Base-by-base conservation (phyloP, 2,329 filamentous ascomycete genomes). In the Plectosphaerella cucumerina region DNA sequence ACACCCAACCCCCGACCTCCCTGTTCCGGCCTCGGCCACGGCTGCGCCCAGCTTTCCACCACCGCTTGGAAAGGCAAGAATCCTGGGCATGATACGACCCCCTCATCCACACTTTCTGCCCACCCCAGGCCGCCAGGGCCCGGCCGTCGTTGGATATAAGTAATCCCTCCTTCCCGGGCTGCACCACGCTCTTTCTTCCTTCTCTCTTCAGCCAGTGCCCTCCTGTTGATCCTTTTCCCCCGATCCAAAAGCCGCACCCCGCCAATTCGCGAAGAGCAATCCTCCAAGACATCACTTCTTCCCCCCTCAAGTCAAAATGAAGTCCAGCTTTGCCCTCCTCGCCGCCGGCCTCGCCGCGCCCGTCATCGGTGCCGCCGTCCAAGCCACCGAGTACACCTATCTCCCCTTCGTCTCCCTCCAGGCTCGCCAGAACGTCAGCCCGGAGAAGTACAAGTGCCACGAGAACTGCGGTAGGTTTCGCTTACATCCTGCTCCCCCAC, bases 381-480 rank as follows among this genome's bases (percentile, higher is more conserved):
- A n/a, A n/a, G 37, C 43, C 37, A 37, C 47, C 39, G 41, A 31
- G 21, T 43, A 43, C 39, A 37, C 33, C 26, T 49, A 43, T 18
- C 47, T 44, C 31, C 37, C 43, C 47, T 5, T 50, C 18, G 53
- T 55, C 1, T 49, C 53, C 12, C 53, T 55, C 6, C 47, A 55
- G 35, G 53, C 47, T 3, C 51, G 53, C 3, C 51, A 55, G 44
- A 20, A 37, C 18, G 49, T 44, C n/a, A 42, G 41, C 18, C 45
- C 45, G 0, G 39, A 50, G 14, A 55, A 53, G 44, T 50, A 34
- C 26, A 51, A 46, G 3, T 77, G 74, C 60, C 73, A 76, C 53
- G 68, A 70, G 48, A 69, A 73, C 55, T 77, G 74, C 58, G 73
- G 73, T 73, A 62, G 35, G 65, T 60, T 17, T 8, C 15, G 37